These are phyloP conservation scores for Bipolaris sorokiniana DNA, from an alignment of 2,329 filamentous ascomycete genomes.

Conservation along the genomic window DNA sequence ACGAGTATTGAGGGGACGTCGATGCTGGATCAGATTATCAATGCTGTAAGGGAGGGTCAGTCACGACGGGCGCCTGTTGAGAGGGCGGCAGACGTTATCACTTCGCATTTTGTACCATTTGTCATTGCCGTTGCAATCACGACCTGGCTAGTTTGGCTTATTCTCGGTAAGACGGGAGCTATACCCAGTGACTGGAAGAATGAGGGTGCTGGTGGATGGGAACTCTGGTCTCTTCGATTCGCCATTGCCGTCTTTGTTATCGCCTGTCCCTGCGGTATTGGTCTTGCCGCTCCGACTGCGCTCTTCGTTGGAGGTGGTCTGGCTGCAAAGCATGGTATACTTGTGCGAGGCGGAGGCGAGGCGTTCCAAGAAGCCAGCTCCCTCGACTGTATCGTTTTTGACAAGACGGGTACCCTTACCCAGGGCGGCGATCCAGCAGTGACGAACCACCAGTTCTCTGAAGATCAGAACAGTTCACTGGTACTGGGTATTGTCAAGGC, in stretches of 20 bases:
- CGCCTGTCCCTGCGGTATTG: conserved; percentile 83
- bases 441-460: conserved; percentile 58
- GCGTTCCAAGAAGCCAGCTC: conserved; percentile 84
- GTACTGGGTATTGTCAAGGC: conserved; percentile 63
- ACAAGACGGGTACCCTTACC: conserved; percentile 87
- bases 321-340: conserved; percentile 78
- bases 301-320: conserved; percentile 81
- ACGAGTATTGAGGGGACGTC: conserved; percentile 71
- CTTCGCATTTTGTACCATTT: conserved; percentile 77
- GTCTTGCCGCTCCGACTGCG: conserved; percentile 83
- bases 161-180: conserved; percentile 64
- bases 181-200: conserved; percentile 65
- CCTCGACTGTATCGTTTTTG: conserved; percentile 80
- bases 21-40: conserved; percentile 81
- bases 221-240: conserved; percentile 78
- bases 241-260: conserved; percentile 88
- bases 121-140: conserved; percentile 71
- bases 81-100: conserved; percentile 73
- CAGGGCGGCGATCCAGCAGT: conserved; percentile 73
- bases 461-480: conserved; percentile 40
- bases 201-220: conserved; percentile 65
- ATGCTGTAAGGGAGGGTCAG: conserved; percentile 78
- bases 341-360: conserved; percentile 83
- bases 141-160: conserved; percentile 76
- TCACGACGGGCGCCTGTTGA: conserved; percentile 77